Base-by-base conservation (phyloP, 179 eudicot species). In the Silene coronaria region DNA sequence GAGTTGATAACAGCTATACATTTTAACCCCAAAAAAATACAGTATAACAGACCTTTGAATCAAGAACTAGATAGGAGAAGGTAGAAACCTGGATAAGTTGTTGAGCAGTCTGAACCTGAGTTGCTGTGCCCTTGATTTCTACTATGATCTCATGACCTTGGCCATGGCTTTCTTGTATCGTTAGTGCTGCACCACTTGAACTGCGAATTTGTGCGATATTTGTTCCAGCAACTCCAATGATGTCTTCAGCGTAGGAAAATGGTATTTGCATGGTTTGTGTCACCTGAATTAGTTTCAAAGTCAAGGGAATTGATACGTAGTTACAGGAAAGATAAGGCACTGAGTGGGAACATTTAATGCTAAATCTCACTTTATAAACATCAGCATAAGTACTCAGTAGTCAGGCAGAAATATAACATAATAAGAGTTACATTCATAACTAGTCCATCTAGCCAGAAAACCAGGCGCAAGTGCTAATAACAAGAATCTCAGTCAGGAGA, bases 211-310 rank as follows among this genome's bases (percentile, higher is more conserved):
- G 87, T 17, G 91, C 93, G 67, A 93, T 93, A 77, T 87, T 93
- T 73, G 90, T 83, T 77, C 98, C 98, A 76, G 88, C 86, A 63
- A 86, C 73, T 42, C 97, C 97, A 82, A 93, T 91, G 16, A 93
- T 89, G 81, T 89, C 95, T 80, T 93, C 97, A 17, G 97, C 96
- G 79, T 91, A 91, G 19, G 87, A 59, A 51, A 93, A 86, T 12
- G 97, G 98, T 57, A 93, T 87, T 88, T 93, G 98, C 95, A 93
- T 93, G n/a, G 91, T 87, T 80, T 92, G 96, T 61, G 88, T 85
- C n/a, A 91, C 60, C 97, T 91, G 80, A 57, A 42, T 42, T 69
- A 12, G 36, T 9, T 24, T 23, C 23, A 34, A 60, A 67, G 46
- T 64, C 64, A 62, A 30, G 45, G 34, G 46, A 46, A 22, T 32